Conservation (phyloP, 768 basidiomycete genomes). For the Exsudoporus frostii region DNA sequence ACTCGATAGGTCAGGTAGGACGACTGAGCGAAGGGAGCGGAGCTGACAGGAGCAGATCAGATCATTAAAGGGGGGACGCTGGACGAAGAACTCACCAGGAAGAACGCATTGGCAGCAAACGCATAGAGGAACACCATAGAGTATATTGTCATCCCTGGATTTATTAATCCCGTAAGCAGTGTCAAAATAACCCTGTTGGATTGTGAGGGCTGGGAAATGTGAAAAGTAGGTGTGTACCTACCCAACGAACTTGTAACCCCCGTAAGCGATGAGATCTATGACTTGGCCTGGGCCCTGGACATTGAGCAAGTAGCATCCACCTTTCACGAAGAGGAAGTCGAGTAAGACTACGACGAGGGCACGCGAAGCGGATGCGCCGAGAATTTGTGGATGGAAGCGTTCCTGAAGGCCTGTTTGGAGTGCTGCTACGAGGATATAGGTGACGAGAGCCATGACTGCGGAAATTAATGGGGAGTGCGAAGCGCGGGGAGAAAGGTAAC, state of each 20-base stretch:
- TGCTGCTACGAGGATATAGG: constrained; percentile 89
- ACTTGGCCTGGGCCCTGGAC: constrained; percentile 71
- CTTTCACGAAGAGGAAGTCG: constrained; percentile 86
- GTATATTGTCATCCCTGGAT: constrained; percentile 60
- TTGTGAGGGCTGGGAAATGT: neutral
- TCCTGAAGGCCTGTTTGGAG: constrained; percentile 79
- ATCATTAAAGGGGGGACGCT: neutral
- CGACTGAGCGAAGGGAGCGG: constrained; percentile 87
- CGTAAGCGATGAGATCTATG: constrained; percentile 85
- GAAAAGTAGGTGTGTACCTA: constrained; percentile 31
- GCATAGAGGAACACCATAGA: constrained; percentile 76
- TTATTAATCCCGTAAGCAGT: constrained; percentile 67
- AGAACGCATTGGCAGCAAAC: constrained; percentile 89
- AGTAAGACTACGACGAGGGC: constrained; percentile 81
- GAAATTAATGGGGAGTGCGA: constrained; percentile 11
- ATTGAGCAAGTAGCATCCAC: constrained; percentile 91
- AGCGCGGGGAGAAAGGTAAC: constrained; percentile 14
- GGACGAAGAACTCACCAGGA: constrained; percentile 61
- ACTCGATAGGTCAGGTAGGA: constrained; percentile 72
- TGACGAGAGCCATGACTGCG: constrained; percentile 91
- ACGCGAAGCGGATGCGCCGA: constrained; percentile 82
- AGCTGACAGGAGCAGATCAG: constrained; percentile 51
- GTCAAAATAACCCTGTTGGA: constrained; percentile 75
- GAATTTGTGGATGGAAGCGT: constrained; percentile 83
- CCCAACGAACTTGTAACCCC: constrained; percentile 98